Evolutionary conservation across 164 flowering plant genomes (phyloP).

Genomic region (Magnolia kwangsiensis): DNA sequence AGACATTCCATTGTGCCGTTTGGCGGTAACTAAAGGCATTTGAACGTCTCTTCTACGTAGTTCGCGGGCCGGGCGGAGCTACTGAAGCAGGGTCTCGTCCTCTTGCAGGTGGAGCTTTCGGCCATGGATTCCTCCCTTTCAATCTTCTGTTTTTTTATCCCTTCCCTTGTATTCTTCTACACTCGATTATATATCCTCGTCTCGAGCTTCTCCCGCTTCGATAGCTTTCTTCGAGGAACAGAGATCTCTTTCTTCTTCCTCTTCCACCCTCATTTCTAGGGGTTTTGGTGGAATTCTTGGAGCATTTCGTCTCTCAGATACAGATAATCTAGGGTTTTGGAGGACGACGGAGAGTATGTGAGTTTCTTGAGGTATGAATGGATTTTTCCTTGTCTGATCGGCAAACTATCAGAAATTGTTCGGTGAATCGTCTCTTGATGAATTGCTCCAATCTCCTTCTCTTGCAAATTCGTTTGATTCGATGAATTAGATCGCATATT

Average conservation of each 20-base stretch:
- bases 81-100: conserved; percentile 9
- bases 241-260: background rate
- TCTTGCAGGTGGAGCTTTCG: conserved; percentile 5
- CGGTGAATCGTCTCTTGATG: too few relatives aligned
- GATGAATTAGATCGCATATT: too few relatives aligned
- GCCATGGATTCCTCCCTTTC: background rate
- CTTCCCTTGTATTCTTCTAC: conserved; percentile 1
- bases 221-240: background rate
- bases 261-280: background rate
- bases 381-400: too few relatives aligned
- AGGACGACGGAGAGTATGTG: too few relatives aligned
- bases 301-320: background rate
- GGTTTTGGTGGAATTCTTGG: background rate
- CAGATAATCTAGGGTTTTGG: too few relatives aligned
- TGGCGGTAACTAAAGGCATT: background rate
- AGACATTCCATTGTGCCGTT: background rate
- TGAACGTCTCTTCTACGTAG: background rate
- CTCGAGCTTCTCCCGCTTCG: background rate
- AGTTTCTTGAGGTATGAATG: too few relatives aligned
- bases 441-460: too few relatives aligned
- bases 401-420: too few relatives aligned
- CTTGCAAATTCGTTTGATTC: too few relatives aligned
- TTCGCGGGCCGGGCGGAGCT: conserved; percentile 8
- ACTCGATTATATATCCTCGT: background rate
- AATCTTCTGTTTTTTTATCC: background rate